These are phyloP conservation scores for Isabelozyma gotoi DNA, from an alignment of 805 yeast genomes.

Conservation along the genomic window DNA sequence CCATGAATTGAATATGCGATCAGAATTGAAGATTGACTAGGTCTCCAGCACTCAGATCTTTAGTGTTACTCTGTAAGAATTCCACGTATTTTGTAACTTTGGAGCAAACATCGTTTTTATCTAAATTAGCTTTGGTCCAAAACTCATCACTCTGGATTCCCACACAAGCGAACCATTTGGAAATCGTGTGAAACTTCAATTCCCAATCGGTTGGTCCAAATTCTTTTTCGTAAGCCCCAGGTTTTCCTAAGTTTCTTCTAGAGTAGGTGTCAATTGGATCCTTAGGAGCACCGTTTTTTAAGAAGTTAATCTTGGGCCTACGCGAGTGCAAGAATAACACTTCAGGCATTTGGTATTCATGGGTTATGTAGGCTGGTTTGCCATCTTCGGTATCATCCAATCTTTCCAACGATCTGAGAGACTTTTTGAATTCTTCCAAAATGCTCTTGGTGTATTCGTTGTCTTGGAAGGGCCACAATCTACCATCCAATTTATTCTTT, in stretches of 20 bases:
- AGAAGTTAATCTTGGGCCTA: conserved; percentile 31
- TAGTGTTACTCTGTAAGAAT: conserved; percentile 13
- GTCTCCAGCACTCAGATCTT: conserved; percentile 8
- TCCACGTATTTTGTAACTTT: conserved; percentile 17
- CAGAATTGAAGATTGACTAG: too few relatives aligned
- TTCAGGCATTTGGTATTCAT: conserved; percentile 14
- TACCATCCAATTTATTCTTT: conserved; percentile 13
- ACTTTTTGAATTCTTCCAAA: neutral
- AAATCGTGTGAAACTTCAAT: conserved; percentile 18
- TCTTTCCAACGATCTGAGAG: too few relatives aligned
- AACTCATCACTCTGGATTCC: conserved; percentile 17
- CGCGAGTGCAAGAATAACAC: conserved; percentile 32
- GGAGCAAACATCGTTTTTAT: conserved; percentile 15
- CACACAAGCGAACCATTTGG: conserved; percentile 23
- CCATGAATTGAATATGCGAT: too few relatives aligned
- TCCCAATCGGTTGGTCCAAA: conserved; percentile 22
- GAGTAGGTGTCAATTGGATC: conserved; percentile 15
- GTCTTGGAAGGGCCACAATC: conserved; percentile 20
- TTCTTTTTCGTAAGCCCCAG: conserved; percentile 14
- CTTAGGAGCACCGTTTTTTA: conserved; percentile 15
- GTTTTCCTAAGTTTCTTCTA: conserved; percentile 22
- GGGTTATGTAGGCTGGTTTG: neutral
- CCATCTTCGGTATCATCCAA: neutral
- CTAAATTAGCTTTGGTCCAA: conserved; percentile 15
- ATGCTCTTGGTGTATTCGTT: conserved; percentile 14